Base-by-base conservation (phyloP, 2,329 filamentous ascomycete genomes). In the Herpotrichia juniperi region DNA sequence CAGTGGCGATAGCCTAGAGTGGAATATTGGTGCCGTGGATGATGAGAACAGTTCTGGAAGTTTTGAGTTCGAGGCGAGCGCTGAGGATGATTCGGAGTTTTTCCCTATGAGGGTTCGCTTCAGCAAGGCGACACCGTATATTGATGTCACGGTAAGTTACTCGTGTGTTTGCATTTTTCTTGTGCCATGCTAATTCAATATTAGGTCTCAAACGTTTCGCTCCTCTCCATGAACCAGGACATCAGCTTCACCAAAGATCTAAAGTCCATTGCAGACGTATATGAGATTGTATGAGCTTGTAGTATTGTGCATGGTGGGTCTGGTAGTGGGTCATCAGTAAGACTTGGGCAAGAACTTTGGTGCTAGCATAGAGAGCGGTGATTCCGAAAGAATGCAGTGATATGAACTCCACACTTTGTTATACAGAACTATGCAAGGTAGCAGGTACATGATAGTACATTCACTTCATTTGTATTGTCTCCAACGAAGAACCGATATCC, bases 31-130 rank as follows among this genome's bases (percentile, higher is more conserved):
- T 55, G 84, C 86, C 4, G 87, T 97, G 34, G 89, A 93, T 66
- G 87, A 91, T 45, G 87, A 88, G 51, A 96, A 94, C 71, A 78
- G 87, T 16, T 92, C 81, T 34, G 94, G 94, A 16, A 88, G 90
- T 42, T 97, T 99, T 68, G 94, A 99, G 74, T 97, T 99, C 62
- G 94, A 97, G 76, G 91, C 92, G 1, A 87, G 90, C 72, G 90
- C 90, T 10, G 85, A 87, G 49, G 90, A 93, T 61, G 94, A 97
- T 71, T 88, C 91, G 50, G 93, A 97, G 65, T 97, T 97, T 79
- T 99, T 99, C 86, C 94, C 94, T 1, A 97, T 99, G 93, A 88
- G 85, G 48, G 87, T 97, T 54, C 84, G 87, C 48, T 99, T 99
- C 77, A 87, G 85, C 58, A 97, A 96, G 83, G 83, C 86, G 35